Conservation (phyloP, 2,329 filamentous ascomycete genomes). For the Colletotrichum spaethianum region DNA sequence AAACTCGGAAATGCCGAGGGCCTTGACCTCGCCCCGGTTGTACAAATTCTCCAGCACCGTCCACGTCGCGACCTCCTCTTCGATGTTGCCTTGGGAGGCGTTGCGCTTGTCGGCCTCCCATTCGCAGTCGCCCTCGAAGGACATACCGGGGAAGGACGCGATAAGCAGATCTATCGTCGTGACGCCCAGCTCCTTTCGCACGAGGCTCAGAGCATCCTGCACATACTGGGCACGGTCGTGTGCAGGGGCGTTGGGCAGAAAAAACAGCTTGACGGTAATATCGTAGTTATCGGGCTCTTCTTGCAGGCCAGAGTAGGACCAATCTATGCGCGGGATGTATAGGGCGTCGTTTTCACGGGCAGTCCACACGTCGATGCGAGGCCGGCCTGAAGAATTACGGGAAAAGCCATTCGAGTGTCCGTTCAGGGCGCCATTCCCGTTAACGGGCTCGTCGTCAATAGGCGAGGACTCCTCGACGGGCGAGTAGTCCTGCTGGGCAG, state of each 20-base stretch:
- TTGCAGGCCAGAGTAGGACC: constrained; percentile 77
- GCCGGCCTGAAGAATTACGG: constrained; percentile 47
- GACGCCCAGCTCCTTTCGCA: constrained; percentile 84
- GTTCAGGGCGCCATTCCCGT: constrained; percentile 49
- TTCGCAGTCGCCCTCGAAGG: constrained; percentile 93
- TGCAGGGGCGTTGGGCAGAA: constrained; percentile 79
- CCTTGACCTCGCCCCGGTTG: constrained; percentile 77
- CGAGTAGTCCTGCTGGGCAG: constrained; percentile 76
- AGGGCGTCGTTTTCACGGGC: constrained; percentile 69
- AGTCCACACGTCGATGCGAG: constrained; percentile 74
- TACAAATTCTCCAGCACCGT: constrained; percentile 82
- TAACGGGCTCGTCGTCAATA: constrained; percentile 45
- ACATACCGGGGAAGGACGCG: constrained; percentile 91
- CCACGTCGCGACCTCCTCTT: constrained; percentile 79
- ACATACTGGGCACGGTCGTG: constrained; percentile 79
- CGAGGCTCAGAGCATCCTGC: constrained; percentile 82
- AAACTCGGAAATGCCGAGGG: constrained; percentile 91
- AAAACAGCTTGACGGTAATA: constrained; percentile 96
- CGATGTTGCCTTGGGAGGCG: constrained; percentile 73
- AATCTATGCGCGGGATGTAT: constrained; percentile 85
- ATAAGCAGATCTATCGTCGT: constrained; percentile 88
- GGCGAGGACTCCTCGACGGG: constrained; percentile 46
- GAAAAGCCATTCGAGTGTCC: constrained; percentile 48
- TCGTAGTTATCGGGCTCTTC: constrained; percentile 92
- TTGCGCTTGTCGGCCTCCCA: constrained; percentile 78